Evolutionary conservation across 169 alveolate species (phyloP), one percentile per base, ranked within the genome.

Genomic region (Cryptosporidium canis): DNA sequence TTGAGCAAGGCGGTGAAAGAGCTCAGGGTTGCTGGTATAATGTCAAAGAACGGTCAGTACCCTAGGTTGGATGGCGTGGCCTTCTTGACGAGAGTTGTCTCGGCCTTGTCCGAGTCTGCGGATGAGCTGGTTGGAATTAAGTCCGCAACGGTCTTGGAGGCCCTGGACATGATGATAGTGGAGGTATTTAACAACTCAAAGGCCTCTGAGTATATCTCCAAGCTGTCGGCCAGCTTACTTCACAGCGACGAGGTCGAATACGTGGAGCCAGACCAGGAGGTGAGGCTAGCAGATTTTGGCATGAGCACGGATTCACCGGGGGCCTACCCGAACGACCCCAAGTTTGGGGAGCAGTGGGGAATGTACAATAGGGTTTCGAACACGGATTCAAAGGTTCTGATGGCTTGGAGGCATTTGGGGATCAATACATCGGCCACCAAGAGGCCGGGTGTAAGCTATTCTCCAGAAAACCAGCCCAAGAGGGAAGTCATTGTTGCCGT

Each of bases 401-500:
- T 67, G 82, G 91, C 91, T 3, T 82, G 85, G 71, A 63, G 44
- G 21, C 91, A 84, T 45, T 41, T 61, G 6, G 85, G 85, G 16
- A 71, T 84, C 27, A 84, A 82, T 64, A 29, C 44, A 6, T 51
- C 82, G 35, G 43, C 45, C 16, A 24, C 16, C 31, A 44, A 6
- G 35, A 24, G 12, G 44, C 66, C 67, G 27, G 45, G 90, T 77
- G 27, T 24, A 45, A 16, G 39, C 35, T 5, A 35, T 67, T 4
- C 83, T 48, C 18, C 90, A 55, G 83, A 66, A 82, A 21, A 85
- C 83, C 56, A 82, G 55, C 43, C 93, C 83, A 24, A 87, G 87
- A 66, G 92, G 27, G 70, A 90, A 21, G 83, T 70, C 1, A 90
- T 92, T 33, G 95, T 93, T 16, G 95, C 93, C 11, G 95, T 94